Conservation (phyloP, 371 early-diverging fungal genomes). For the Entomophthora muscae region DNA sequence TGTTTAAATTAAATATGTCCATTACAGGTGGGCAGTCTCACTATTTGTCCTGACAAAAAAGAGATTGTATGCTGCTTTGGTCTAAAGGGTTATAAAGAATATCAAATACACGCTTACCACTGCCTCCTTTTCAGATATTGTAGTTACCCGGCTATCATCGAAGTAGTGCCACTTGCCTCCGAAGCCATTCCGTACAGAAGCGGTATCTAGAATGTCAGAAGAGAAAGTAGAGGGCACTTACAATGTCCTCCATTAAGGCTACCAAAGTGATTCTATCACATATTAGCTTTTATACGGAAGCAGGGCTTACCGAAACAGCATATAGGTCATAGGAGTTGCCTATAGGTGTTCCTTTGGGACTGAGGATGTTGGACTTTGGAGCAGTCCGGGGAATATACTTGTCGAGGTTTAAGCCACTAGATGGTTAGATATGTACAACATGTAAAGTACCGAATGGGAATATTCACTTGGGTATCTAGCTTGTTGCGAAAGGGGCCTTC, state of each 20-base stretch:
- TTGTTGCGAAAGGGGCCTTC: conserved; percentile 87
- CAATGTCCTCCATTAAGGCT: conserved; percentile 82
- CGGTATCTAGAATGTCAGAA: conserved; percentile 42
- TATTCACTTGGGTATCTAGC: conserved; percentile 69
- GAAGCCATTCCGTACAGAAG: conserved; percentile 60
- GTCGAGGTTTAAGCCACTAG: conserved; percentile 13
- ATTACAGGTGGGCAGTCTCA: conserved; percentile 7
- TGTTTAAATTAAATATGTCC: no score
- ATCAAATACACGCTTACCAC: conserved; percentile 20
- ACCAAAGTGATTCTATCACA: conserved; percentile 78
- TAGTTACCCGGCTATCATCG: conserved; percentile 75
- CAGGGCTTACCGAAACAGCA: conserved; percentile 53
- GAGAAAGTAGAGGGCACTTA: conserved; percentile 10
- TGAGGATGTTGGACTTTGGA: conserved; percentile 4
- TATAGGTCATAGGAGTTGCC: conserved; percentile 55
- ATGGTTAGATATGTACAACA: conserved; percentile 16
- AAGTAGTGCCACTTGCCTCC: conserved; percentile 77
- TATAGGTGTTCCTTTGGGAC: not conserved
- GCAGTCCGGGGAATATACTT: conserved; percentile 9
- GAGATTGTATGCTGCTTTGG: conserved; percentile 10
- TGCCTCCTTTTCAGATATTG: conserved; percentile 39
- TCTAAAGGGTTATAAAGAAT: not conserved
- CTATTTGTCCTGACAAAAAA: conserved; percentile 12
- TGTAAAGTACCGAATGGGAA: conserved; percentile 44
- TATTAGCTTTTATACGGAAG: not conserved